Evolutionary conservation across 441 rosid genomes (phyloP), one percentile per base, ranked within the genome.

Genomic region (Rhodomyrtus psidioides): DNA sequence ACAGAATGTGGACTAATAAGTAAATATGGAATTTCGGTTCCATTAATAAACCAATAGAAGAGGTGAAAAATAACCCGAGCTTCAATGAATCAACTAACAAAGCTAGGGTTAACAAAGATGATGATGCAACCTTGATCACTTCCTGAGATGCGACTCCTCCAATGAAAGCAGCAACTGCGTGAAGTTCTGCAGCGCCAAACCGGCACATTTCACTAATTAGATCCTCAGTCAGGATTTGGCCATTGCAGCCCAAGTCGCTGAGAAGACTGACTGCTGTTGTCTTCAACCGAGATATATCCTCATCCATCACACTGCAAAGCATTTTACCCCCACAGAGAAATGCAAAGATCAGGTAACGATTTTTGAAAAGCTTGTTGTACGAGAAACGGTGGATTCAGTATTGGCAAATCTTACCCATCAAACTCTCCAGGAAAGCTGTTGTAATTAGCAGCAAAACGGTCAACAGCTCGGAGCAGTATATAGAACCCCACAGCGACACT

Each of bases 101-200:
- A n/a, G 49, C 28, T 53, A 86, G 57, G 74, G 16, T 54, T 44
- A 79, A 82, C 59, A 59, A 17, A 60, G 85, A 82, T 53, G 86
- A 49, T 81, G 86, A 89, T 7, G 74, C 28, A 82, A 97, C 99
- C 99, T 97, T 97, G 86, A 97, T 97, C 82, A 92, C 95, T 94
- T 97, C 99, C 90, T 97, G 99, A 6, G 99, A 95, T 75, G 99
- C 92, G 70, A 96, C 89, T 88, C 99, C 99, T 87, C 99, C 99
- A 12, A 97, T 86, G 81, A 96, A 90, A 65, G 99, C 97, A 87
- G 99, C 97, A 62, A 94, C 98, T 12, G 95, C 95, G 62, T 97
- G 99, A 82, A 97, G 97, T 92, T 97, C 99, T 23, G 98, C 93
- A 88, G 98, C 98, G 82, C 98, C 99, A 85, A 93, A 96, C 83